Conservation (phyloP, 345 rosid genomes). For the Bruguiera gymnorhiza region DNA sequence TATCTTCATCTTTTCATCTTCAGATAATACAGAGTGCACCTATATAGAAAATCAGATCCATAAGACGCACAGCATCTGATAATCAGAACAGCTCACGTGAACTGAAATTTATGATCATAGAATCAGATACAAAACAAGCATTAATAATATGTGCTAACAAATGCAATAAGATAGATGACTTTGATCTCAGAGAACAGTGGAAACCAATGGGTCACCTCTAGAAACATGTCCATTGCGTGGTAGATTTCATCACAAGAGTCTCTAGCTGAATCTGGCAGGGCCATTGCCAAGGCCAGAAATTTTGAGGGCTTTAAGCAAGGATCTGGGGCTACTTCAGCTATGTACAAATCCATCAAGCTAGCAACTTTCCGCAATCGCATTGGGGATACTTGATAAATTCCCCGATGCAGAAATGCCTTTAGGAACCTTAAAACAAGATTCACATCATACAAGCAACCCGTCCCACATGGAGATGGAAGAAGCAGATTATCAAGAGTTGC, state of each 20-base stretch:
- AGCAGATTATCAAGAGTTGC: conserved; percentile 80
- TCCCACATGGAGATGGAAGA: conserved; percentile 62
- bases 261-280: conserved; percentile 67
- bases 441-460: conserved; percentile 55
- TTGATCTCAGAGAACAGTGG: not conserved
- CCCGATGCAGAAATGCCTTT: conserved; percentile 53
- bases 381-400: conserved; percentile 26
- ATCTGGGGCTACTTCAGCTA: conserved; percentile 93
- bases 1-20: conserved; percentile 65
- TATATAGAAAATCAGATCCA: conserved; percentile 19
- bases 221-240: conserved; percentile 68
- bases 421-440: conserved; percentile 62
- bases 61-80: not conserved
- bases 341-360: conserved; percentile 67
- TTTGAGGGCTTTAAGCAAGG: conserved; percentile 66
- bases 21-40: conserved; percentile 72
- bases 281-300: conserved; percentile 55
- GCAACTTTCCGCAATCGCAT: conserved; percentile 52
- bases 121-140: not conserved
- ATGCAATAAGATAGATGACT: not conserved
- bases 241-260: conserved; percentile 65
- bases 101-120: too few species aligned
- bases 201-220: conserved; percentile 52
- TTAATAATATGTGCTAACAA: not conserved
- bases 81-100: too few species aligned